A percentile compares a stretch with the other conserved stretches of the same genome.
These are phyloP conservation scores for Pinus albicaulis DNA, from an alignment of 75 land plant genomes.

Conservation along the genomic window DNA sequence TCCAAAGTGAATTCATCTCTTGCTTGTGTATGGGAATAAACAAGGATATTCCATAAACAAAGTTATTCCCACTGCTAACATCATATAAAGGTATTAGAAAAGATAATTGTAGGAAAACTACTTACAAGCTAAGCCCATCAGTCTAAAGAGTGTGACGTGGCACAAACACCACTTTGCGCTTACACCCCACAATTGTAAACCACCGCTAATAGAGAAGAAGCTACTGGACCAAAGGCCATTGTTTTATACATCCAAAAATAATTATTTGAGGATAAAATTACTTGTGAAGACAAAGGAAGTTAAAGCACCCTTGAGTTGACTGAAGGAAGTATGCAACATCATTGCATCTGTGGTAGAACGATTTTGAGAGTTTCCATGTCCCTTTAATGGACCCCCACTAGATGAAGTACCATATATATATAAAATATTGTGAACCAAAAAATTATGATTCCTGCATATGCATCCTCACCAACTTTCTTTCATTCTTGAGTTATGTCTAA, in stretches of 20 bases:
- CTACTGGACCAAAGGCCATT: neutral
- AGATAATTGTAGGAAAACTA: neutral
- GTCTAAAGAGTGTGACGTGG: neutral
- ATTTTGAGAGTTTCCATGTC: neutral
- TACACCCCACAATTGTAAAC: neutral
- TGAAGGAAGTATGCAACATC: neutral
- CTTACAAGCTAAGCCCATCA: neutral
- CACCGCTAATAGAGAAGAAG: neutral
- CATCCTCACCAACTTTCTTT: neutral
- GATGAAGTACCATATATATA: neutral
- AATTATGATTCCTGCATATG: neutral
- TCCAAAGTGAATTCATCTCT: no score
- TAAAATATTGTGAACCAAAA: neutral
- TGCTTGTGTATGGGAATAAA: no score
- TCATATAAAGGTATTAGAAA: neutral
- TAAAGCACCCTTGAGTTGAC: neutral
- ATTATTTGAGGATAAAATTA: neutral
- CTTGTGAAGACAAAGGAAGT: neutral
- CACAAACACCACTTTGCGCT: neutral
- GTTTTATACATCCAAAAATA: no score
- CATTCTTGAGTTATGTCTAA: neutral
- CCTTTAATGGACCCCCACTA: neutral
- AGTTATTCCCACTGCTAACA: neutral
- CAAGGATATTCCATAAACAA: neutral
- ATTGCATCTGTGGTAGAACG: neutral